These are phyloP conservation scores for Glycine latifolia DNA, from an alignment of 306 rosid genomes.

Conservation along the genomic window DNA sequence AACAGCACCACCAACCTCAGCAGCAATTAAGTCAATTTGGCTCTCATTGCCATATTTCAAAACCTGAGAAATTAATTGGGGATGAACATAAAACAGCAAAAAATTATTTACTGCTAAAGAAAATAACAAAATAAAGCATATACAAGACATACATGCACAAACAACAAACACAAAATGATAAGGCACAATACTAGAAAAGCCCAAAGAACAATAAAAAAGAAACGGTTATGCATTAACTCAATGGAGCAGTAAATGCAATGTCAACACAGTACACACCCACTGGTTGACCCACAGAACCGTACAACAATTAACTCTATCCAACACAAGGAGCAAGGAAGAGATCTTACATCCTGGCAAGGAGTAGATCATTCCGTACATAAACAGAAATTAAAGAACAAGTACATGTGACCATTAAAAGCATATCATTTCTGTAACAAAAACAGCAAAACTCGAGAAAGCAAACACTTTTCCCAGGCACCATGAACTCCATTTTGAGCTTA, in stretches of 20 bases:
- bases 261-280: neutral
- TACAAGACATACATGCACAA: conserved; percentile 17
- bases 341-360: too few relatives aligned
- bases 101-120: conserved; percentile 10
- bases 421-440: neutral
- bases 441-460: too few relatives aligned
- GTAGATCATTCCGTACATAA: too few relatives aligned
- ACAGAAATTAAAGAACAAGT: neutral
- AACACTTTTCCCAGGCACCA: too few relatives aligned
- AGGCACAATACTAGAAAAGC: conserved; percentile 9
- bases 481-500: too few relatives aligned
- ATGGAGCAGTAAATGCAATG: neutral
- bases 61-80: conserved; percentile 60
- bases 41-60: conserved; percentile 94
- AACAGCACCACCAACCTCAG: conserved; percentile 89
- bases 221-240: conserved; percentile 5
- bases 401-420: too few relatives aligned
- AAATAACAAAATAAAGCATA: conserved; percentile 36
- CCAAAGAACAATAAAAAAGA: conserved; percentile 7
- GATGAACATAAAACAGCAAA: conserved; percentile 35
- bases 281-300: neutral
- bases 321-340: too few relatives aligned
- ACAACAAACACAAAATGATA: conserved; percentile 19
- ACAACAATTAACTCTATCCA: neutral
- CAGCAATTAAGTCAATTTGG: conserved; percentile 76